phyloP scores from a whole-genome alignment of 306 rosid species.

The Quercus cerris region DNA sequence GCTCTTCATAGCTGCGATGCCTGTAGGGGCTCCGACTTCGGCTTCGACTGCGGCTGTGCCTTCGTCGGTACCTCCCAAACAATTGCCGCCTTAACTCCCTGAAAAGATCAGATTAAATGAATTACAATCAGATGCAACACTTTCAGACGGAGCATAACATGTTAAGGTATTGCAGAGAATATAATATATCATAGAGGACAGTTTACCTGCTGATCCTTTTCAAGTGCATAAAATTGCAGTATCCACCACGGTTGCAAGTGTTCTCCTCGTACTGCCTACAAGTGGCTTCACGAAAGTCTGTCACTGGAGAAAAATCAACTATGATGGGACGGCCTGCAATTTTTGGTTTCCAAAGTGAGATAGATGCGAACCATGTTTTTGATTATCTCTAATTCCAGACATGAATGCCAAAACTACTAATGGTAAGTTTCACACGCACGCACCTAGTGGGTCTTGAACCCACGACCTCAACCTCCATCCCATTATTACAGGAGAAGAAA shows the following conservation, averaged over 20 bases:
- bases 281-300: conserved; percentile 71
- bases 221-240: conserved; percentile 75
- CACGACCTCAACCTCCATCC: no score
- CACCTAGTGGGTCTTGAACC: no score
- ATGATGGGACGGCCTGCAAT: conserved; percentile 67
- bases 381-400: no score
- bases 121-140: neutral
- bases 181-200: neutral
- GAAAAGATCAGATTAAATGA: neutral
- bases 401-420: no score
- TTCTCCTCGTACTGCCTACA: conserved; percentile 79
- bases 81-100: conserved; percentile 73
- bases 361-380: no score
- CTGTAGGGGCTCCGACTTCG: conserved; percentile 75
- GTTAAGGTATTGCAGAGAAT: neutral
- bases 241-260: conserved; percentile 72
- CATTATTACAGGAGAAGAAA: no score
- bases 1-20: conserved; percentile 70
- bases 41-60: conserved; percentile 53
- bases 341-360: neutral
- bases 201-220: conserved; percentile 61
- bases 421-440: no score
- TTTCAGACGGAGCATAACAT: neutral
- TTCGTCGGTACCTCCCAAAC: conserved; percentile 40
- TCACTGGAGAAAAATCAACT: conserved; percentile 71